Evolutionary conservation across 208 protist species (phyloP).

Genomic region (Crithidia mellificae): DNA sequence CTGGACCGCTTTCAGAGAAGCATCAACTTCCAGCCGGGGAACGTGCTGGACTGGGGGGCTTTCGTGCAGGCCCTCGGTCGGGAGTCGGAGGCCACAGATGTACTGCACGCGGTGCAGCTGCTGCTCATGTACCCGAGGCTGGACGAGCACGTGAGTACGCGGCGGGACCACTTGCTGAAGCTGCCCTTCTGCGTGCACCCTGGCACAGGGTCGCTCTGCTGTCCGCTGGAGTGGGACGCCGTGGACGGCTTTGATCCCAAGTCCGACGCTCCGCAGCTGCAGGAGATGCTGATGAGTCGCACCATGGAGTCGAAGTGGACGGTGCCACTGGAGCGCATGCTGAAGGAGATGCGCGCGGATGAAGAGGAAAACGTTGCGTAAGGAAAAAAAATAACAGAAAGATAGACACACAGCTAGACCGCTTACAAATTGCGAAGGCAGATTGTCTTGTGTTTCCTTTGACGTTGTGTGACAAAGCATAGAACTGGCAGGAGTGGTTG

Average conservation of each 20-base stretch:
- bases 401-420: no score
- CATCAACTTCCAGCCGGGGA: conserved; percentile 53
- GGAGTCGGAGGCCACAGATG: conserved; percentile 44
- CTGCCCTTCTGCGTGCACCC: conserved; percentile 98
- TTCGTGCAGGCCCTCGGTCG: conserved; percentile 53
- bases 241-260: conserved; percentile 71
- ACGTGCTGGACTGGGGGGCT: conserved; percentile 64
- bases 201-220: conserved; percentile 85
- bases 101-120: conserved; percentile 66
- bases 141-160: conserved; percentile 97
- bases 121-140: conserved; percentile 95
- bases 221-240: conserved; percentile 77
- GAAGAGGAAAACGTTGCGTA: conserved; percentile 37
- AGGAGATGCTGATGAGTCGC: conserved; percentile 62
- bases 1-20: conserved; percentile 61
- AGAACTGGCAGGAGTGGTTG: no score
- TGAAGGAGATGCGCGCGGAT: conserved; percentile 68
- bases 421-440: not conserved
- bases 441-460: no score
- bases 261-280: conserved; percentile 66
- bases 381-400: not conserved
- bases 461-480: no score
- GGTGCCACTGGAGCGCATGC: conserved; percentile 59
- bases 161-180: conserved; percentile 98
- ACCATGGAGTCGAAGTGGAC: conserved; percentile 74